A percentile compares a stretch with the other conserved stretches of the same genome.
phyloP scores from a whole-genome alignment of 495 filamentous ascomycete species.

The Monascus purpureus region DNA sequence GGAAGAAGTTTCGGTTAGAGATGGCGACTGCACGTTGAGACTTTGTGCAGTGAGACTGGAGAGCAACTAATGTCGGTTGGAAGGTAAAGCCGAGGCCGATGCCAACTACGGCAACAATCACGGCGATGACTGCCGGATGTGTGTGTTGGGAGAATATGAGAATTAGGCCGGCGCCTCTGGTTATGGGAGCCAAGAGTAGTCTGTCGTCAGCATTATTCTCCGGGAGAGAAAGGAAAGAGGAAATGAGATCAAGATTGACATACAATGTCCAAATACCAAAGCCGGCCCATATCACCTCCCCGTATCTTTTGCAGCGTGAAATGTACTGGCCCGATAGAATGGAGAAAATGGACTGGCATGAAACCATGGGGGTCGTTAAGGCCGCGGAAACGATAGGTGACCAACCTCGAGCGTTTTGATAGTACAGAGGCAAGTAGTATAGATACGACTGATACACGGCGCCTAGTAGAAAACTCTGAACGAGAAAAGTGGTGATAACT shows the following conservation, averaged over 20 bases:
- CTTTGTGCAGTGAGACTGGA: constrained; percentile 46
- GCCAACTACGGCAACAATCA: constrained; percentile 39
- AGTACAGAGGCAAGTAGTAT: constrained; percentile 39
- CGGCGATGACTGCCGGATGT: constrained; percentile 32
- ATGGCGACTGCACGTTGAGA: constrained; percentile 47
- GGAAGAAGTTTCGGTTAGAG: constrained; percentile 48
- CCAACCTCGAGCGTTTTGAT: constrained; percentile 39
- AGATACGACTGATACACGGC: constrained; percentile 43
- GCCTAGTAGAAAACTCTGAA: constrained; percentile 48
- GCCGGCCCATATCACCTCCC: constrained; percentile 42
- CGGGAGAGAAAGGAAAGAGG: too few species aligned
- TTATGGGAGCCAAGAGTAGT: too few species aligned
- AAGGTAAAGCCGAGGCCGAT: constrained; percentile 44
- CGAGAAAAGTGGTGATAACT: constrained; percentile 36
- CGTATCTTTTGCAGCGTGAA: constrained; percentile 39
- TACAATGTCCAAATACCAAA: constrained; percentile 40
- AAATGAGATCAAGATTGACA: too few species aligned
- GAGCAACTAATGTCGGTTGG: constrained; percentile 47
- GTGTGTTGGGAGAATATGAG: constrained; percentile 34
- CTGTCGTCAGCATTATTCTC: too few species aligned
- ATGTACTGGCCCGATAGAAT: constrained; percentile 44
- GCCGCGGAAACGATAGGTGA: constrained; percentile 34
- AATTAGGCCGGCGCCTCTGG: constrained; percentile 39
- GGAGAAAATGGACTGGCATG: constrained; percentile 36
- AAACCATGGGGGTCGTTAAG: constrained; percentile 38